Evolutionary conservation across 805 yeast genomes (phyloP), one percentile per base, ranked within the genome.

Genomic region (Starmerella stellata): DNA sequence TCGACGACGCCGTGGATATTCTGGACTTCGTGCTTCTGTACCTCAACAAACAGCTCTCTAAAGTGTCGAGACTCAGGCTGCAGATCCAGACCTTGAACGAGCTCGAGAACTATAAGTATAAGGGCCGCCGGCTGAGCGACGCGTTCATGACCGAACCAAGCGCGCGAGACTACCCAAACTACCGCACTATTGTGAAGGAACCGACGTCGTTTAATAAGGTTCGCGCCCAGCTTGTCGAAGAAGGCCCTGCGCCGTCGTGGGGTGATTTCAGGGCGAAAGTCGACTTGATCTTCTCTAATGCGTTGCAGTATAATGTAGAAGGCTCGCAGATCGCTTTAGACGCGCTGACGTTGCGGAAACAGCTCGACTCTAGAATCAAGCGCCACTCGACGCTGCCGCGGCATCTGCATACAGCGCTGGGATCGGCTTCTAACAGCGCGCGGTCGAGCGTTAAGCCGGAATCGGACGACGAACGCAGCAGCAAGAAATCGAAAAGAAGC

Each of bases 141-240:
- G 79, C 92, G 1, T 85, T 83, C 53, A 54, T 78, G 61, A 78
- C 74, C 24, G 75, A 74, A 39, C 90, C 87, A 2, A 73, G 74
- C 50, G 68, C 67, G 24, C 69, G 69, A 13, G 70, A 69, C 42
- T 76, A 78, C 49, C 93, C 94, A 1, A 93, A 79, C 50, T 85
- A 85, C 60, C 75, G 75, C 58, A 67, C 70, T 45, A 61, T 78
- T 5, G 74, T 87, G 33, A 67, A 71, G 45, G 62, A 68, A 38
- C 93, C 94, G 13, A 78, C 81, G 56, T 70, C 93, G 1, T 68
- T 87, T 49, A 66, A 65, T 37, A 64, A 70, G 24, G 69, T 87
- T 9, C 60, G 66, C 43, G 59, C 59, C 17, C 68, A 68, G 36
- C 52, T 83, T 32, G 68, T 68, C 15, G 57, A 56, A 15, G 21